Percentiles rank a stretch among this genome's conserved stretches.
phyloP scores from a whole-genome alignment of 176 grass and related monocot genomes.

The Alloteropsis semialata region DNA sequence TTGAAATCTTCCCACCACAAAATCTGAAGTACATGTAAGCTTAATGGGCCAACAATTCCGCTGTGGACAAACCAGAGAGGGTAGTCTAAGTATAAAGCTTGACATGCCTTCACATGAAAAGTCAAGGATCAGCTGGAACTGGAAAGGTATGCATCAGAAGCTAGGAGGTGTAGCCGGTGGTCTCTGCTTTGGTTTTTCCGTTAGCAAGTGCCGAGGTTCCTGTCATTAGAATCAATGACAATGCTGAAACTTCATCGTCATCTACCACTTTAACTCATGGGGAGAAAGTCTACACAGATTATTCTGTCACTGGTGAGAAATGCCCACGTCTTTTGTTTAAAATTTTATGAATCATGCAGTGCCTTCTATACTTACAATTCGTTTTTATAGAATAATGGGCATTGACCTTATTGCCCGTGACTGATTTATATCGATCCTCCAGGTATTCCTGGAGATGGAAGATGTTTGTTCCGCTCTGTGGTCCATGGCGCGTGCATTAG shows the following conservation, averaged over 20 bases:
- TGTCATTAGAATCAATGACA: slow-evolving; percentile 28
- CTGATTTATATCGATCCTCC: slow-evolving; percentile 23
- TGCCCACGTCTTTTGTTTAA: not conserved
- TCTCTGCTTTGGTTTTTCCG: slow-evolving; percentile 66
- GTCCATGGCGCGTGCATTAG: slow-evolving; percentile 70
- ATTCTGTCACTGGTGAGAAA: slow-evolving; percentile 74
- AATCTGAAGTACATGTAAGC: slow-evolving; percentile 51
- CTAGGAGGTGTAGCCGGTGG: slow-evolving; percentile 54
- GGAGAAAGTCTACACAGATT: slow-evolving; percentile 78
- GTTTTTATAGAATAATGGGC: not conserved
- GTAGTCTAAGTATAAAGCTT: slow-evolving; percentile 51
- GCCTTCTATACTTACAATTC: not conserved
- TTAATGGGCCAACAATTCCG: slow-evolving; percentile 60
- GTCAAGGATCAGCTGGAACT: slow-evolving; percentile 53
- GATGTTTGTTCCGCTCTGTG: slow-evolving; percentile 82
- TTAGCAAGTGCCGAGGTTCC: slow-evolving; percentile 58
- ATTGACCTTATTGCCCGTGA: not conserved
- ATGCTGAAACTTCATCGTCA: slow-evolving; percentile 21
- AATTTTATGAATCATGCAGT: not conserved
- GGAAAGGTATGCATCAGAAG: slow-evolving; percentile 43
- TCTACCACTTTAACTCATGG: slow-evolving; percentile 53
- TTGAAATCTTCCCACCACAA: slow-evolving; percentile 30
- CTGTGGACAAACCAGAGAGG: slow-evolving; percentile 44
- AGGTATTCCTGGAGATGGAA: slow-evolving; percentile 94
- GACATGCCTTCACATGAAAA: slow-evolving; percentile 31